phyloP scores from a whole-genome alignment of 345 rosid species.

The Populus ilicifolia region DNA sequence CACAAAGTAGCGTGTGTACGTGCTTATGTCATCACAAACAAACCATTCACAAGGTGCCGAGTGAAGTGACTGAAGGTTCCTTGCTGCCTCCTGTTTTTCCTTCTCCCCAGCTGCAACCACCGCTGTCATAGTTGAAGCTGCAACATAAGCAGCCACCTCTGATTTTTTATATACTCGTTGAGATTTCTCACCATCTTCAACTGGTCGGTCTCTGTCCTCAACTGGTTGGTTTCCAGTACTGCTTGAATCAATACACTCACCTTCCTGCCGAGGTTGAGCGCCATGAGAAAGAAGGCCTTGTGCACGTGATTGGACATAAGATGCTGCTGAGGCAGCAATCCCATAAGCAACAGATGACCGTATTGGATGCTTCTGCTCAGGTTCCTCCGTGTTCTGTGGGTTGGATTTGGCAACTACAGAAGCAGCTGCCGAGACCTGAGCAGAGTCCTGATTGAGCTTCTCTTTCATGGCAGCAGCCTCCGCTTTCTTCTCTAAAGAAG shows the following conservation, averaged over 20 bases:
- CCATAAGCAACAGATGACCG: slow-evolving; percentile 57
- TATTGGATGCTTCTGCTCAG: slow-evolving; percentile 33
- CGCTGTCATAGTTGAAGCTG: slow-evolving; percentile 78
- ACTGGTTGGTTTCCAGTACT: slow-evolving; percentile 11
- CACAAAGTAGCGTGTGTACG: slow-evolving; percentile 70
- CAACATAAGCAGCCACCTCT: slow-evolving; percentile 75
- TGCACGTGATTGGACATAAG: slow-evolving; percentile 56
- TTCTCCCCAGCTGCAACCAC: slow-evolving; percentile 86
- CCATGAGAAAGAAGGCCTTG: slow-evolving; percentile 37
- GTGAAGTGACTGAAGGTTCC: slow-evolving; percentile 67
- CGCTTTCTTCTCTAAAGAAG: slow-evolving; percentile 77
- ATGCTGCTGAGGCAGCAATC: slow-evolving; percentile 94
- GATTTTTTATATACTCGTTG: slow-evolving; percentile 51
- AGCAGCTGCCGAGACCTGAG: slow-evolving; percentile 25
- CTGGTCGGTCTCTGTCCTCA: slow-evolving; percentile 20
- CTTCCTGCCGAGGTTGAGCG: slow-evolving; percentile 19
- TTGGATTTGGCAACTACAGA: slow-evolving; percentile 8
- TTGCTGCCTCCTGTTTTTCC: slow-evolving; percentile 72
- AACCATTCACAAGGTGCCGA: slow-evolving; percentile 95
- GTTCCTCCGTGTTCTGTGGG: neutral
- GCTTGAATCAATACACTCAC: slow-evolving; percentile 10
- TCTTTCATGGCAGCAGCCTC: slow-evolving; percentile 51
- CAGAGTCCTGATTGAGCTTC: slow-evolving; percentile 54
- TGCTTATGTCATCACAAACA: slow-evolving; percentile 68
- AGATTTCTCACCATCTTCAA: slow-evolving; percentile 27